These are phyloP conservation scores for Elaeagnus macrophylla DNA, from an alignment of 306 rosid genomes.

Conservation along the genomic window DNA sequence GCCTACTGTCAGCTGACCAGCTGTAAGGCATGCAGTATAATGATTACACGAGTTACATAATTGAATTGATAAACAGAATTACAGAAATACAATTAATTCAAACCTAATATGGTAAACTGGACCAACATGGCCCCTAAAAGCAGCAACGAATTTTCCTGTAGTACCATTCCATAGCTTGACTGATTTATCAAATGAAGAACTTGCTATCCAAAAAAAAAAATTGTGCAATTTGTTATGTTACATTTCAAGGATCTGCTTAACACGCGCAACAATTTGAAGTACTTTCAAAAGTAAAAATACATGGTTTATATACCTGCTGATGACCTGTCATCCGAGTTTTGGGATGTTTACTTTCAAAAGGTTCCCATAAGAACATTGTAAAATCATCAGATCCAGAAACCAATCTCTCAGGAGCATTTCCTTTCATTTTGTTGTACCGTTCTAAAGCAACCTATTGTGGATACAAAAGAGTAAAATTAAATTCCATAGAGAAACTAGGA, in stretches of 20 bases:
- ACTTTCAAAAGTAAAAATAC: no score
- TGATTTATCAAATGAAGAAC: slow-evolving; percentile 91
- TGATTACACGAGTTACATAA: slow-evolving; percentile 16
- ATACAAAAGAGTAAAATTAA: slow-evolving; percentile 10
- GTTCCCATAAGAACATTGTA: slow-evolving; percentile 98
- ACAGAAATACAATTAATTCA: slow-evolving; percentile 1
- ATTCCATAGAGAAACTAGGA: not conserved
- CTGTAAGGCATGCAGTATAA: slow-evolving; percentile 31
- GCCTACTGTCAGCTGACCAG: slow-evolving; percentile 99
- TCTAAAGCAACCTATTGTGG: slow-evolving; percentile 72
- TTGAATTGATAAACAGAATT: slow-evolving; percentile 2
- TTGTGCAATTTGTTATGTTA: not conserved
- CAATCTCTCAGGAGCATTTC: slow-evolving; percentile 79
- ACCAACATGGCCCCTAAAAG: slow-evolving; percentile 87
- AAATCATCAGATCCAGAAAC: slow-evolving; percentile 97
- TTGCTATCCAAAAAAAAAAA: slow-evolving; percentile 54
- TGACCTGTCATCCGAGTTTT: slow-evolving; percentile 94
- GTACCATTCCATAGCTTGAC: slow-evolving; percentile 75
- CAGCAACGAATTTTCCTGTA: slow-evolving; percentile 73
- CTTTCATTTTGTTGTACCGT: slow-evolving; percentile 80
- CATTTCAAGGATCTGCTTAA: not conserved
- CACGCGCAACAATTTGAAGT: not conserved
- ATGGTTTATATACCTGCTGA: slow-evolving; percentile 52
- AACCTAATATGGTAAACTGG: slow-evolving; percentile 93
- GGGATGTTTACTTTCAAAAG: slow-evolving; percentile 71